Conservation (phyloP, 306 rosid genomes). For the Corylus americana region DNA sequence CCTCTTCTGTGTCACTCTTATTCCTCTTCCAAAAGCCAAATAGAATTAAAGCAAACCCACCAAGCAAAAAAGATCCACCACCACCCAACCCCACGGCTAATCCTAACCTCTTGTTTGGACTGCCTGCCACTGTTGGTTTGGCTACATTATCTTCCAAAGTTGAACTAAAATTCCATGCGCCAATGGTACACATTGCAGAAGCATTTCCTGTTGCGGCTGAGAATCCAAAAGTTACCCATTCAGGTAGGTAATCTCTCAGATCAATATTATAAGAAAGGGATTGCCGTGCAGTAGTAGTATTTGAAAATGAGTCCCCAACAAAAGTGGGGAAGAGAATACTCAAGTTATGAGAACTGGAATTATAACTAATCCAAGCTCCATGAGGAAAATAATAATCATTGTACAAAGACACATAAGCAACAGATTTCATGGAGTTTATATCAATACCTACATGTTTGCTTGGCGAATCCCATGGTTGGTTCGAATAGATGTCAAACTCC, state of each 20-base stretch:
- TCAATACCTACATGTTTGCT: no score
- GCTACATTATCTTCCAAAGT: neutral
- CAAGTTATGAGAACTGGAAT: no score
- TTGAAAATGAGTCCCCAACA: no score
- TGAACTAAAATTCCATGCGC: neutral
- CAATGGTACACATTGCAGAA: neutral
- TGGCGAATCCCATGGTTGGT: no score
- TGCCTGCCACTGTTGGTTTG: neutral
- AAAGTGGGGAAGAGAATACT: neutral
- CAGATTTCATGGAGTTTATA: no score
- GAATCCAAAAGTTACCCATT: conserved; percentile 38
- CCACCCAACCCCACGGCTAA: neutral
- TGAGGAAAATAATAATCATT: no score
- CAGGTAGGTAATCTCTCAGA: conserved; percentile 25
- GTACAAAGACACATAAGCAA: no score
- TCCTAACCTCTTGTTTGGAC: neutral
- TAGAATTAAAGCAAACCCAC: neutral
- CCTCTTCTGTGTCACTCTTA: no score
- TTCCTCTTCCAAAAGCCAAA: no score
- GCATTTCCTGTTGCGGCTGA: neutral
- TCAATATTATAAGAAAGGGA: conserved; percentile 17
- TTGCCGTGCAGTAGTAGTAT: no score
- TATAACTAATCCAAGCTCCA: no score
- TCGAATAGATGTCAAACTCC: no score
- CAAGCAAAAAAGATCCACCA: neutral